Base-by-base conservation (phyloP, 208 protist species). In the Trypanosoma boissoni region DNA sequence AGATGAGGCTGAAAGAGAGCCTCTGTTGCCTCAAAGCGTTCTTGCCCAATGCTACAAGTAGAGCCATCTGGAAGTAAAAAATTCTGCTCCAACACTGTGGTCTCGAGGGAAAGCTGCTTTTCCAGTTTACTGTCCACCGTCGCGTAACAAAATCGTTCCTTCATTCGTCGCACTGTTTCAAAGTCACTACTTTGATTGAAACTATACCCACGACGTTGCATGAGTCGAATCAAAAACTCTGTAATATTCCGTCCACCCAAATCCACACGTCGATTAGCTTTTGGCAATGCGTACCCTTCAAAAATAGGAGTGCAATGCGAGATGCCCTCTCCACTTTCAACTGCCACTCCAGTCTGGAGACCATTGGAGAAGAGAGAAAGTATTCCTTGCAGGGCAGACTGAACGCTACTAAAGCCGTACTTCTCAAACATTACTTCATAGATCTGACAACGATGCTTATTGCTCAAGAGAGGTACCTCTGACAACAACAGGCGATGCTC, bases 301-400 rank as follows among this genome's bases (percentile, higher is more conserved):
- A 94, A 99, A 3, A 99, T 93, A 24, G 98, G 98, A 7, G 99
- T 95, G 73, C 98, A 97, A 74, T 99, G 98, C 6, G 97, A 98
- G 3, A 99, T 92, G 68, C 98, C 97, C 68, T 99, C 98, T 21
- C 98, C 98, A 53, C 85, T 92, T 74, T 99, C 98, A 28, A 99
- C 85, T 28, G 99, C 98, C 10, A 99, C 92, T 46, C 98, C 98
- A 10, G 96, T 98, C 16, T 93, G 59, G 1, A 97, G 74, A 55
- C 98, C 97, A 70, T 97, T 91, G 7, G 97, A 95, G 72, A 99
- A 99, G 1, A 99, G 81, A 4, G 91, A 88, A 1, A 99, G 63
- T 2, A 98, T 75, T n/a, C 82, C 86, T 53, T 96, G 88, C 44
- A 96, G 85, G 16, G 80, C 77, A 8, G 98, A 71, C 68, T 99